phyloP scores from a whole-genome alignment of 2,329 filamentous ascomycete genomes.

The Dothiorella sarmentorum region DNA sequence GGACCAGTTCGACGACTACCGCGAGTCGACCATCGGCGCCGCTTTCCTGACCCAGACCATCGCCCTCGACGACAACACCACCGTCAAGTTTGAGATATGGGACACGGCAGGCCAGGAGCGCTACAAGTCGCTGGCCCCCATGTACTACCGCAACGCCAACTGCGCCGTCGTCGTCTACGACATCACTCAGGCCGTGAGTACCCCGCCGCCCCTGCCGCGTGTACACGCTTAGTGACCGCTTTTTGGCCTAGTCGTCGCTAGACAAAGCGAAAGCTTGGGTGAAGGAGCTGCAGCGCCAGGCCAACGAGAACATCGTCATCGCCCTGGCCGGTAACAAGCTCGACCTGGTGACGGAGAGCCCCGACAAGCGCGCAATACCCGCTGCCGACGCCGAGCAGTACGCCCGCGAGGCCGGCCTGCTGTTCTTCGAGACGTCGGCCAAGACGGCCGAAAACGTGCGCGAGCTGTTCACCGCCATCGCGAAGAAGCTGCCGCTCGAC shows the following conservation, averaged over 20 bases:
- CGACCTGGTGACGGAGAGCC: conserved; percentile 89
- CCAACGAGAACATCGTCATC: conserved; percentile 99
- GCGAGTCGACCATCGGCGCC: conserved; percentile 96
- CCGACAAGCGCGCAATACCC: conserved; percentile 89
- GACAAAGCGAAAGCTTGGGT: conserved; percentile 99
- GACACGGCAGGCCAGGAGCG: conserved; percentile 97
- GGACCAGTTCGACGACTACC: conserved; percentile 99
- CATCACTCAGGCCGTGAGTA: conserved; percentile 92
- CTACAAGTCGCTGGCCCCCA: conserved; percentile 97
- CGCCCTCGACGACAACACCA: conserved; percentile 94
- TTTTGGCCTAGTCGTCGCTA: conserved; percentile 68
- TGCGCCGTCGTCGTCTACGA: conserved; percentile 99
- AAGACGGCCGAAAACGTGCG: conserved; percentile 96
- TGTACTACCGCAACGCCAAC: conserved; percentile 99
- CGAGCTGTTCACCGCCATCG: conserved; percentile 95
- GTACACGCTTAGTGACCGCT: conserved; percentile 19
- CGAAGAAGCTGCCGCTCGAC: conserved; percentile 94
- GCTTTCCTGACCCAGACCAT: conserved; percentile 99
- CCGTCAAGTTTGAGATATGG: conserved; percentile 99
- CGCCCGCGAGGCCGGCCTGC: conserved; percentile 83
- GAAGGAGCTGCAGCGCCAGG: conserved; percentile 96
- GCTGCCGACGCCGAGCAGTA: conserved; percentile 93
- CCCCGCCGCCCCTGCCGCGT: conserved; percentile 3
- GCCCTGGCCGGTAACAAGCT: conserved; percentile 97
- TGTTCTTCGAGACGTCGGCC: conserved; percentile 98